These are phyloP conservation scores for Lyophyllum semitale DNA, from an alignment of 768 basidiomycete genomes.

Conservation along the genomic window DNA sequence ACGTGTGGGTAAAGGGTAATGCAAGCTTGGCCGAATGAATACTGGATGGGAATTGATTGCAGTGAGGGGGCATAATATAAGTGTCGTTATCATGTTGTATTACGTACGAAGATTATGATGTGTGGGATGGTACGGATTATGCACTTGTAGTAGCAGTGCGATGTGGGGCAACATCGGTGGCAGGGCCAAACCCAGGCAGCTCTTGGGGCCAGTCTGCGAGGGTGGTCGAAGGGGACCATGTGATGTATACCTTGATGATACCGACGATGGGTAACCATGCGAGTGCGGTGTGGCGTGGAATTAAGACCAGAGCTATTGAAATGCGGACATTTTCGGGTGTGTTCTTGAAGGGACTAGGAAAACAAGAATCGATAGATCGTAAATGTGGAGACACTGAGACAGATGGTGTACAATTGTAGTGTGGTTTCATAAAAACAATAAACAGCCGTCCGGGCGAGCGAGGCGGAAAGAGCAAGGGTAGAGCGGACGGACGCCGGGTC, in stretches of 20 bases:
- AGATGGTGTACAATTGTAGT: conserved; percentile 15
- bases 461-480: not conserved
- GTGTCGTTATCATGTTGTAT: conserved; percentile 1
- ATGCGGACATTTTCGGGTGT: not conserved
- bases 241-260: conserved; percentile 2
- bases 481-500: conserved; percentile 1
- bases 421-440: conserved; percentile 10
- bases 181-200: not conserved
- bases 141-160: conserved; percentile 3
- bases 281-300: not conserved
- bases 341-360: conserved; percentile 8
- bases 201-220: not conserved
- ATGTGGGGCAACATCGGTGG: not conserved
- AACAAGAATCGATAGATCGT: conserved; percentile 10
- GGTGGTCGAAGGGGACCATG: not conserved
- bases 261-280: not conserved
- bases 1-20: conserved; percentile 7
- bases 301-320: not conserved
- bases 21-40: conserved; percentile 7
- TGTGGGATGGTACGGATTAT: conserved; percentile 1
- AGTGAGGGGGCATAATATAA: not conserved
- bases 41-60: conserved; percentile 11
- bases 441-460: conserved; percentile 6
- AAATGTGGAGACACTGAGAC: conserved; percentile 2
- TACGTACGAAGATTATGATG: not conserved